Percentiles rank a stretch among this genome's conserved stretches.
Evolutionary conservation across 2,329 filamentous ascomycete species (phyloP).

Genomic region (Canariomyces notabilis): DNA sequence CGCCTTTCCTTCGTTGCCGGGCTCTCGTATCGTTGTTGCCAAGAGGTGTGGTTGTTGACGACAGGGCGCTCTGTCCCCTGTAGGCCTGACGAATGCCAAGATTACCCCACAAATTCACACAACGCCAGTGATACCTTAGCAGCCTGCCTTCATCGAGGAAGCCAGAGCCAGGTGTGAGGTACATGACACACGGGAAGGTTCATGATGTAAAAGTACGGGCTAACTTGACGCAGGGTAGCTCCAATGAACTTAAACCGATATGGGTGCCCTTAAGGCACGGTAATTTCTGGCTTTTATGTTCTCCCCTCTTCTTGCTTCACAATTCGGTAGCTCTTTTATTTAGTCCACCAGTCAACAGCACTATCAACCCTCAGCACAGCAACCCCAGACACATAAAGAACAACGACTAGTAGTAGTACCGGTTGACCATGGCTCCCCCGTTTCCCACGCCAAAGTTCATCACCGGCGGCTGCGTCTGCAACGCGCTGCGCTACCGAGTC

Average conservation of each 20-base stretch:
- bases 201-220: too few relatives aligned
- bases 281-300: too few relatives aligned
- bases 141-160: too few relatives aligned
- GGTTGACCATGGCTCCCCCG: conserved; percentile 17
- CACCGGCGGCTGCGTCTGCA: conserved; percentile 49
- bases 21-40: neutral
- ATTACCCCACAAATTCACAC: neutral
- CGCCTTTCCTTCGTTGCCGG: neutral
- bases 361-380: neutral
- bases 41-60: neutral
- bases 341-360: neutral
- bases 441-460: conserved; percentile 35
- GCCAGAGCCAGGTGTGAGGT: too few relatives aligned
- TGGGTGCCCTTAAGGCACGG: too few relatives aligned
- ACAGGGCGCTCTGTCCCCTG: neutral
- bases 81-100: neutral
- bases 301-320: too few relatives aligned
- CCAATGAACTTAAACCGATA: too few relatives aligned
- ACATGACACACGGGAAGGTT: too few relatives aligned
- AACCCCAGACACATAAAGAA: neutral
- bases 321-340: too few relatives aligned
- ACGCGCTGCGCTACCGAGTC: conserved; percentile 43
- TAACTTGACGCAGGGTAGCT: too few relatives aligned
- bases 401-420: too few relatives aligned
- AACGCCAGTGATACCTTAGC: too few relatives aligned